Evolutionary conservation across 2,329 filamentous ascomycete species (phyloP), one percentile per base, ranked within the genome.

Genomic region (Fusarium pseudonygamai): DNA sequence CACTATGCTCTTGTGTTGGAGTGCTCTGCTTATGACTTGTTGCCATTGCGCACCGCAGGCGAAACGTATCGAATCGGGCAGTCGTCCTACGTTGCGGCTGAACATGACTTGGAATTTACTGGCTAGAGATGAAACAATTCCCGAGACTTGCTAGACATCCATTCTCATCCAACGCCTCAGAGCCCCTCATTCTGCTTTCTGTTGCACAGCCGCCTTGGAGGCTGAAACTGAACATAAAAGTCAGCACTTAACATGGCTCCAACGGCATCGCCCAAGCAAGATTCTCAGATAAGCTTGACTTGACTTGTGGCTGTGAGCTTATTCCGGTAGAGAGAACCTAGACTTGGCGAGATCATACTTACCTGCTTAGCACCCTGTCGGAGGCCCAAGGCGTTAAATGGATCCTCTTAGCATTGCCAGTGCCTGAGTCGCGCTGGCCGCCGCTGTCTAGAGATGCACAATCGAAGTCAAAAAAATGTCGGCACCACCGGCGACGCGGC

Each of bases 101-200:
- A 52, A 6, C 13, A 2, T 12, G 2, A 26, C 16, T 22, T 1
- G 3, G 9, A 16, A 1, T 36, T 2, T 4, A 20, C 7, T 52
- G 13, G 32, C 32, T 36, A 26, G 6, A 52, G 36, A 3, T 26
- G 9, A 13, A 26, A 20, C 6, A 52, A 15, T 20, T 5, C n/a
- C 16, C 18, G 12, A 20, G n/a, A 26, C 5, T 36, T 7, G n/a
- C 9, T 26, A 12, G n/a, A 20, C 9, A 15, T 20, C 0, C 8
- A 11, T 12, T 52, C n/a, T 15, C 7, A 12, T 20, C 6, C 12
- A 50, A 20, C 0, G 0, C 2, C 9, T 12, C 0, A 0, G 3
- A 50, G 0, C 4, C 12, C 30, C 47, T 24, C 30, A 34, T 20
- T 15, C 1, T 8, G 12, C 3, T 8, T 50, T 13, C 3, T 14